phyloP scores from a whole-genome alignment of 192 early-diverging fungal species.

The Podila epigama region DNA sequence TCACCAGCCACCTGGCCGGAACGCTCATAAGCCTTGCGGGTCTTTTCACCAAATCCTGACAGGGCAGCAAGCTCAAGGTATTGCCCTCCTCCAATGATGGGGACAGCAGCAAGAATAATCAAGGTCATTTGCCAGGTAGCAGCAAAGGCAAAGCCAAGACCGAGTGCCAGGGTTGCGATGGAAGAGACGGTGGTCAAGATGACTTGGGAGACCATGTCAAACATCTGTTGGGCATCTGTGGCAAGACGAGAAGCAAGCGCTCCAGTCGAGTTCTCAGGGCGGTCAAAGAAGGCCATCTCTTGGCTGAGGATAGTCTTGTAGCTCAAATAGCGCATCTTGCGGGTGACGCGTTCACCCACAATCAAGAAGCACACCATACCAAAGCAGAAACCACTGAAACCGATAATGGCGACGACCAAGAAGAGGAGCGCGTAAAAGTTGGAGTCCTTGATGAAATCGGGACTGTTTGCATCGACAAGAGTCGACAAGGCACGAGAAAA shows the following conservation, averaged over 20 bases:
- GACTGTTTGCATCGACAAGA: conserved; percentile 34
- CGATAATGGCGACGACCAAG: conserved; percentile 33
- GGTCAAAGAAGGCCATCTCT: conserved; percentile 89
- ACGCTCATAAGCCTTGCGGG: conserved; percentile 77
- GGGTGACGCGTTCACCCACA: conserved; percentile 54
- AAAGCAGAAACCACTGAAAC: conserved; percentile 30
- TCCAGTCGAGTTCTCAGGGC: conserved; percentile 75
- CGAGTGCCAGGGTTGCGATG: conserved; percentile 33
- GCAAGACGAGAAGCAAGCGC: conserved; percentile 83
- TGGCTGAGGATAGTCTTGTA: conserved; percentile 83
- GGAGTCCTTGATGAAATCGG: conserved; percentile 28
- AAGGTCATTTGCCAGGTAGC: conserved; percentile 85
- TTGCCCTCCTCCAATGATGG: conserved; percentile 63
- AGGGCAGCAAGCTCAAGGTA: conserved; percentile 60
- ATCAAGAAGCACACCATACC: conserved; percentile 58
- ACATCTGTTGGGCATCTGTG: conserved; percentile 69
- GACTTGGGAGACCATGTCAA: conserved; percentile 56
- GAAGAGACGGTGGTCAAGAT: conserved; percentile 58
- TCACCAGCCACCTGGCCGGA: conserved; percentile 86
- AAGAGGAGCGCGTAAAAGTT: conserved; percentile 46
- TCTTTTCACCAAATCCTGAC: conserved; percentile 66
- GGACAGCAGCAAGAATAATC: conserved; percentile 70
- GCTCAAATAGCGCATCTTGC: conserved; percentile 65
- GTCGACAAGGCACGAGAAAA: conserved; percentile 52
- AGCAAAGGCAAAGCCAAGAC: conserved; percentile 70